Percentiles rank a stretch among this genome's conserved stretches.
Evolutionary conservation across 208 protist species (phyloP).

Genomic region (Acanthamoeba triangularis): DNA sequence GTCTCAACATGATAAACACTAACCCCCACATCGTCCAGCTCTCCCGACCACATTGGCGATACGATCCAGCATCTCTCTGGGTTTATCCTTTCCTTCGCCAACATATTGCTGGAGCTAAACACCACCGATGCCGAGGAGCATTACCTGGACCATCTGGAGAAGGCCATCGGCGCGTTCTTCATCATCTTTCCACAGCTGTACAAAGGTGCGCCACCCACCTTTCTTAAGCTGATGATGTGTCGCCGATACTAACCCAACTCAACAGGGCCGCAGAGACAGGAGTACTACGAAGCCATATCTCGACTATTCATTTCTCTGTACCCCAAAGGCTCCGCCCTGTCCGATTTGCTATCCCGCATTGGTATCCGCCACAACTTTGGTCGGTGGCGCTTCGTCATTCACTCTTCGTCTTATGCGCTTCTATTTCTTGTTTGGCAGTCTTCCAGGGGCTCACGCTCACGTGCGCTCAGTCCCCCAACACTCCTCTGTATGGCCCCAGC

Average conservation of each 20-base stretch:
- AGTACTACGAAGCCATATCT: constrained; percentile 73
- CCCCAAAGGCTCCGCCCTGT: constrained; percentile 63
- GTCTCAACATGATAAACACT: not conserved
- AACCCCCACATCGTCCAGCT: not conserved
- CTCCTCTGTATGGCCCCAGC: constrained; percentile 58
- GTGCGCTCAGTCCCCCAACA: constrained; percentile 66
- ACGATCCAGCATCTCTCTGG: constrained; percentile 78
- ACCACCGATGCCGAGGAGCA: constrained; percentile 54
- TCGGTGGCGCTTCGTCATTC: not conserved
- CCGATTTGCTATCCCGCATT: constrained; percentile 51
- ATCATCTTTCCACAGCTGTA: constrained; percentile 76
- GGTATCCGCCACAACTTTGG: not conserved
- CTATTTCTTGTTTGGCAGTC: not conserved
- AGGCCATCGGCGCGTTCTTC: constrained; percentile 78
- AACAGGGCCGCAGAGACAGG: constrained; percentile 52
- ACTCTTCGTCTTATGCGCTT: not conserved
- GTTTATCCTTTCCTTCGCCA: constrained; percentile 76
- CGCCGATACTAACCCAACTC: not conserved
- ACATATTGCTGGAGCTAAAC: constrained; percentile 65
- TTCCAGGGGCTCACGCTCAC: constrained; percentile 72
- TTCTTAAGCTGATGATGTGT: not conserved
- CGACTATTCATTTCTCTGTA: constrained; percentile 69
- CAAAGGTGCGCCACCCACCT: not conserved
- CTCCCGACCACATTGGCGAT: constrained; percentile 70
- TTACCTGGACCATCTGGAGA: constrained; percentile 75